Evolutionary conservation across 331 rosid species (phyloP), one percentile per base, ranked within the genome.

Genomic region (Quercus tomentella): DNA sequence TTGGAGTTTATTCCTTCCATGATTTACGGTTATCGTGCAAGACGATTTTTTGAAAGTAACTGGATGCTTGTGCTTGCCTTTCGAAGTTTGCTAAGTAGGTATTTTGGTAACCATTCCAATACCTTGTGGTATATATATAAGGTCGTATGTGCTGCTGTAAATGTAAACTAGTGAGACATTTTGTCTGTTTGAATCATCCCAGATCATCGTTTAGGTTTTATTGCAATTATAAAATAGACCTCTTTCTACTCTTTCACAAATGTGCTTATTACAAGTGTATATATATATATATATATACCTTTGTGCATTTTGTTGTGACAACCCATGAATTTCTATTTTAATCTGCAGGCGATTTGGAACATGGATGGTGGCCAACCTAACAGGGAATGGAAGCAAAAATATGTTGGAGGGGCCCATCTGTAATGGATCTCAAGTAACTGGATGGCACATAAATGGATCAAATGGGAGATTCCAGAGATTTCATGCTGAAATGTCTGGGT

Each of bases 261-360:
- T 37, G 18, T 8, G 21, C 52, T 72, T 52, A 58, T 77, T n/a
- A 60, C 11, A 23, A 16, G 74, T 71, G 30, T 71, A 45, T 23
- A 6, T 55, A 26, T 81, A 56, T 70, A 57, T 71, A 57, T 71
- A 54, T 23, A 60, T 55, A 26, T 79, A 56, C 33, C 76, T 51
- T 37, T 28, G 23, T 26, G 49, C 75, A 71, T 75, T 58, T 74
- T 72, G 41, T 31, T 25, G 54, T 77, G 70, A 81, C 60, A 49
- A 25, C 52, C 28, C 51, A 55, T 41, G 45, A 41, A 66, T 81
- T 57, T 21, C 73, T 75, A 23, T 83, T 74, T 78, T 73, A 69
- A 67, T 65, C 81, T 82, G 76, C 88, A 95, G 98, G 85, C 91
- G 97, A 73, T 93, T 95, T 84, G 99, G 97, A 57, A 88, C 91